These are phyloP conservation scores for Mycena floridula DNA, from an alignment of 768 basidiomycete genomes.

Conservation along the genomic window DNA sequence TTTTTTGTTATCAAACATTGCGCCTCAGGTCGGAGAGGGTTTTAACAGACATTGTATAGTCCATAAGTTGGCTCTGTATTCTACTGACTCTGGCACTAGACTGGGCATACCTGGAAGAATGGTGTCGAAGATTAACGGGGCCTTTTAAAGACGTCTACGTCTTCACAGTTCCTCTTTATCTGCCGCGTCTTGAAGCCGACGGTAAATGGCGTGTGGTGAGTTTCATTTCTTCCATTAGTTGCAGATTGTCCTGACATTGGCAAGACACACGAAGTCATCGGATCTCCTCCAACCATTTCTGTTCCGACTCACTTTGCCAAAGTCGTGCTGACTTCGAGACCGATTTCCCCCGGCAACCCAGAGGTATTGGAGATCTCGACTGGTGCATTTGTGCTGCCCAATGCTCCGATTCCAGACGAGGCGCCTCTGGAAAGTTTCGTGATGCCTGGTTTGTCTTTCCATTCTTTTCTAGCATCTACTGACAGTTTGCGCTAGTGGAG, in stretches of 20 bases:
- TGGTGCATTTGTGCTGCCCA: slow-evolving; percentile 95
- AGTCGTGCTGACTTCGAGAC: slow-evolving; percentile 77
- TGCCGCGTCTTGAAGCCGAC: slow-evolving; percentile 78
- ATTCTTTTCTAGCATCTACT: neutral
- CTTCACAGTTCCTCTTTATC: slow-evolving; percentile 96
- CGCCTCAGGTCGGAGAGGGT: slow-evolving; percentile 95
- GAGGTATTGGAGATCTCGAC: slow-evolving; percentile 71
- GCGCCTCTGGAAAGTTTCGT: slow-evolving; percentile 75
- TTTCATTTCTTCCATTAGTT: slow-evolving; percentile 11
- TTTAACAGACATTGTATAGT: slow-evolving; percentile 97
- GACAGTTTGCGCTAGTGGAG: slow-evolving; percentile 62
- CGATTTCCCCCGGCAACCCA: slow-evolving; percentile 67
- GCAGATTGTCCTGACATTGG: neutral
- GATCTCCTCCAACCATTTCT: slow-evolving; percentile 79
- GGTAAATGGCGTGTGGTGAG: slow-evolving; percentile 95
- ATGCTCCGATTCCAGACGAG: slow-evolving; percentile 85
- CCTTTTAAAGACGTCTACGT: slow-evolving; percentile 93
- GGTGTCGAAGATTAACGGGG: slow-evolving; percentile 86
- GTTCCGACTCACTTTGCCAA: slow-evolving; percentile 99
- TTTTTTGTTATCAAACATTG: slow-evolving; percentile 91
- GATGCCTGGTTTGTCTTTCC: slow-evolving; percentile 57
- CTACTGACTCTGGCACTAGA: slow-evolving; percentile 38
- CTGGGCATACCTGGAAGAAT: slow-evolving; percentile 96
- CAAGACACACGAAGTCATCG: slow-evolving; percentile 95
- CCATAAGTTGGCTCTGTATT: no score